Percentiles rank a stretch among this genome's conserved stretches.
phyloP scores from a whole-genome alignment of 1,139 yeast species.

The Saccharomyces hybrid region DNA sequence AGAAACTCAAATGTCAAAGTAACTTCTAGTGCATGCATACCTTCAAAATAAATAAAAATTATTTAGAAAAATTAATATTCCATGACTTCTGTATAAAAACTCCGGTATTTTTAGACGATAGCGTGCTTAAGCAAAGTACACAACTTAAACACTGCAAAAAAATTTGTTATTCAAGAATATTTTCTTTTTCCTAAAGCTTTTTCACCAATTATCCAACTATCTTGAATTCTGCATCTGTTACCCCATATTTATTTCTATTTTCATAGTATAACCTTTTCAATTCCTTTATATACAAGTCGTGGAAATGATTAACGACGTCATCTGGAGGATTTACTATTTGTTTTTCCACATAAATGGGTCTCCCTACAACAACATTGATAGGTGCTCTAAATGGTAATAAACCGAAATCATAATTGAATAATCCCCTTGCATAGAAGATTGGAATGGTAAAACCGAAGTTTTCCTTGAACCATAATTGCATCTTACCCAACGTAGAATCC shows the following conservation, averaged over 20 bases:
- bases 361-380: slow-evolving; percentile 73
- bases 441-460: slow-evolving; percentile 81
- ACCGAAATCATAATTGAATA: slow-evolving; percentile 90
- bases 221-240: slow-evolving; percentile 40
- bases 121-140: background rate
- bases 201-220: slow-evolving; percentile 16
- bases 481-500: slow-evolving; percentile 44
- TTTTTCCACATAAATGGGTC: slow-evolving; percentile 64
- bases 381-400: slow-evolving; percentile 79
- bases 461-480: slow-evolving; percentile 68
- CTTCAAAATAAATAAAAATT: background rate
- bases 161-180: background rate
- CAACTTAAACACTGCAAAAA: background rate
- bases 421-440: slow-evolving; percentile 84
- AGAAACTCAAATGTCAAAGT: background rate
- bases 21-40: background rate
- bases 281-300: slow-evolving; percentile 61
- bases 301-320: slow-evolving; percentile 61
- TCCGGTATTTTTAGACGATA: background rate
- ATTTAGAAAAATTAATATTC: background rate
- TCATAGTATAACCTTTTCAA: slow-evolving; percentile 60
- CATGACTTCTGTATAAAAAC: background rate
- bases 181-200: background rate
- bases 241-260: slow-evolving; percentile 55
- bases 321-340: slow-evolving; percentile 39